Evolutionary conservation across 192 early-diverging fungal genomes (phyloP), one percentile per base, ranked within the genome.

Genomic region (Coemansia sp.): DNA sequence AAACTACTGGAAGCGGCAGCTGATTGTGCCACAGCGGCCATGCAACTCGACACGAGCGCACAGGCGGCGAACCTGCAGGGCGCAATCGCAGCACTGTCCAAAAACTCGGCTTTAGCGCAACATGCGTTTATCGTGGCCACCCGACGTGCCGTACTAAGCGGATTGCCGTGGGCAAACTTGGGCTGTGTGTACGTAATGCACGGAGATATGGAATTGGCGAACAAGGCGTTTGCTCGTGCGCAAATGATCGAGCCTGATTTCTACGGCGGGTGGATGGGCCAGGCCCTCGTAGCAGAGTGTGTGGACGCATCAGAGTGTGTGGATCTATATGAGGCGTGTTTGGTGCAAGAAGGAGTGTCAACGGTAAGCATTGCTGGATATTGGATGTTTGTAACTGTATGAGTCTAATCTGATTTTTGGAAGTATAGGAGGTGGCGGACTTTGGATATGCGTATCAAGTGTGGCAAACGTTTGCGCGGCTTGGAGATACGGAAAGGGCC

Each of bases 91-190:
- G 52, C 79, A 15, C 49, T 70, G 10, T 63, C 66, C 3, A 22
- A 23, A 9, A 67, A 84, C 23, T 79, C 83, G 2, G 83, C 81
- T 48, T 69, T 94, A 43, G 86, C 88, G 50, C 96, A 98, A 69
- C 90, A 95, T 66, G 87, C 92, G 1, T 87, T 96, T 62, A 90
- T 96, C 61, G 83, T 87, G 67, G 85, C 96, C 12, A 84, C 89
- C 29, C 87, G 92, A 51, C 79, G 77, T 49, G 86, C 90, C 50
- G 67, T 86, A 5, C 77, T 85, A 48, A 89, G 87, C 63, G 79
- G 86, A 1, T 60, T 83, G 17, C 75, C 89, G 7, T 97, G 94
- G 94, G 84, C 87, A 1, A 95, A 94, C 70, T 79, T 93, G 35
- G 96, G 93, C 5, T 89, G 86, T 67, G 72, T 96, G 14, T 95